Evolutionary conservation across 2,329 filamentous ascomycete species (phyloP), one percentile per base, ranked within the genome.

Genomic region (Beauveria bassiana): DNA sequence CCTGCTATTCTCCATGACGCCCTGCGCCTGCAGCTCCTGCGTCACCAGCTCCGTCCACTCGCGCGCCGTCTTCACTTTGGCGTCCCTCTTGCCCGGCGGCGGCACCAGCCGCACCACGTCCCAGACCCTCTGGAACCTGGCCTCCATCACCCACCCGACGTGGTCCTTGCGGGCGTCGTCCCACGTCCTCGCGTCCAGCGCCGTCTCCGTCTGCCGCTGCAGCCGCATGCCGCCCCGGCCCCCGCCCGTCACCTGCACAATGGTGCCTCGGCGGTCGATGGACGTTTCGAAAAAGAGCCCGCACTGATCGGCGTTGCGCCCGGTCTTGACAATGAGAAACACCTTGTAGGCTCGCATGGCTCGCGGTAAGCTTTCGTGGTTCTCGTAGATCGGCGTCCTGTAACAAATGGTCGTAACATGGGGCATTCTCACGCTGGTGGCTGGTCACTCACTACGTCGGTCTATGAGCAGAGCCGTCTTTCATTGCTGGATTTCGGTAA

Each of bases 211-310:
- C n/a, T 34, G 43, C 18, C 56, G 22, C 42, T 47, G 47, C 38
- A 60, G 10, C 9, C 40, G 49, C 58, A 60, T 60, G 12, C 28
- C 58, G 12, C 16, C 20, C 10, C 47, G 58, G 14, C 40, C 18
- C 24, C 10, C 34, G 46, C 40, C 26, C 38, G 20, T 22, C 40
- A 60, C 38, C n/a, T 40, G 26, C 24, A 63, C 54, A 10, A 57
- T 52, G 28, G 20, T 34, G 57, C 51, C 61, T 22, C 22, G 22
- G 22, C 31, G 26, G 50, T 55, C 58, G n/a, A 50, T 22, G 18
- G 14, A 24, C 16, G 43, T 49, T 14, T 59, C 62, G 49, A 56
- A 47, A 56, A 62, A 64, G 59, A 62, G 58, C 18, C 50, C 62
- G 45, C 9, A 12, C 10, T 61, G 56, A 40, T 38, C 24, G 24